Base-by-base conservation (phyloP, 805 yeast species). In the Lipomyces orientalis region DNA sequence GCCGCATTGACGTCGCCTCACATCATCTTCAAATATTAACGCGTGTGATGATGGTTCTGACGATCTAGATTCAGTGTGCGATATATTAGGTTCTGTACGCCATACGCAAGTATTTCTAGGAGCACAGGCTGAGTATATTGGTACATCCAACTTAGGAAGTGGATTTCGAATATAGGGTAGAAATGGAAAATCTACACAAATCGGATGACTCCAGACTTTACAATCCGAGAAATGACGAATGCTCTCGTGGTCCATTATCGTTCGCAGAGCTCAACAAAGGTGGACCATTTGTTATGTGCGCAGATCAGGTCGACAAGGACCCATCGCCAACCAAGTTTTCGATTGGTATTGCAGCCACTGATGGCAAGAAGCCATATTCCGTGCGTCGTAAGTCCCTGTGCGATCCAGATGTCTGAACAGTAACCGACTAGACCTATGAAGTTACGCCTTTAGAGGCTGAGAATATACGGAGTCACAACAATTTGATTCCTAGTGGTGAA, bases 241-340 rank as follows among this genome's bases (percentile, higher is more conserved):
- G 56, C 29, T 65, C 51, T 46, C 60, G 58, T 9, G 68, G 68
- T 4, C 52, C 62, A 22, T 46, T 65, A 34, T 51, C 57, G 4
- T 65, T 61, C 52, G 68, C 65, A 14, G 68, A 65, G 56, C 60
- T 60, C 54, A 52, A 12, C n/a, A 16, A 14, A 14, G 64, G 54
- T 9, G 60, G 64, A 7, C 68, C 68, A 25, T 62, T 65, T 22
- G 31, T 65, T 9, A 65, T 65, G 39, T 65, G 68, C 33, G 61
- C 66, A n/a, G 54, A 19, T 29, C n/a, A 29, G 5, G 10, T 54
- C n/a, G 37, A 29, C 22, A 10, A 52, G 31, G 19, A 35, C 34
- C 37, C 37, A 14, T 55, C 43, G 12, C 33, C 58, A 9, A 19
- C 51, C 10, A 39, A 37, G 16, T 64, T 60, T 33, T 49, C 33